Evolutionary conservation across 1,139 yeast species (phyloP), one percentile per base, ranked within the genome.

Genomic region (Suhomyces anneliseae): DNA sequence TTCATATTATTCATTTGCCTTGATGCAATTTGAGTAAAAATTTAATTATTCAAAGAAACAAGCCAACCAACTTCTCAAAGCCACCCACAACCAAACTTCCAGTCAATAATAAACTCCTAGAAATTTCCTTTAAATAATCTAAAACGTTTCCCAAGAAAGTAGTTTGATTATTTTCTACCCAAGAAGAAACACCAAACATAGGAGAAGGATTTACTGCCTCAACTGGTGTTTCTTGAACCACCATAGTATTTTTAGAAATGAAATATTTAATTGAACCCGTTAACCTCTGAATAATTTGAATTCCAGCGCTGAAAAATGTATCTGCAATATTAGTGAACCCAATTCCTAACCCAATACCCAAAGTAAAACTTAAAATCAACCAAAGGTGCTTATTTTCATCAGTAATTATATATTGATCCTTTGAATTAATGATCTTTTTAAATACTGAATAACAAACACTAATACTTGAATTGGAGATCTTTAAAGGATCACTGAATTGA

Each of bases 281-380:
- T 15, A 49, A 27, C 14, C 42, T 43, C 34, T 52, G 45, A 38
- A 45, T 46, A 33, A 56, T 32, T 38, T 48, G 54, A 27, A 46
- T 41, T 7, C 60, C 57, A 36, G 57, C 38, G 4, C 56, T 57
- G 31, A 59, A 14, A 24, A 54, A 32, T 4, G 63, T 50, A 10
- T 60, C 56, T 11, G 65, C 52, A 3, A 67, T 64, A 43, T 55
- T 57, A 9, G 69, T 60, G 32, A 64, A 43, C 7, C 65, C 63
- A 15, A 69, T 51, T 1, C 76, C 76, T 27, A 72, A 54, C 0
- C 76, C 74, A 34, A 72, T 57, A 1, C 76, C 76, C 12, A 71
- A 39, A 1, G 71, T 56, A 49, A 72, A 70, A 44, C 74, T 62
- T 43, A 67, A 42, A 10, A 49, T 27, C 15, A 31, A 43, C 50